phyloP scores from a whole-genome alignment of 2,329 filamentous ascomycete species.

The Beauveria rudraprayagi region DNA sequence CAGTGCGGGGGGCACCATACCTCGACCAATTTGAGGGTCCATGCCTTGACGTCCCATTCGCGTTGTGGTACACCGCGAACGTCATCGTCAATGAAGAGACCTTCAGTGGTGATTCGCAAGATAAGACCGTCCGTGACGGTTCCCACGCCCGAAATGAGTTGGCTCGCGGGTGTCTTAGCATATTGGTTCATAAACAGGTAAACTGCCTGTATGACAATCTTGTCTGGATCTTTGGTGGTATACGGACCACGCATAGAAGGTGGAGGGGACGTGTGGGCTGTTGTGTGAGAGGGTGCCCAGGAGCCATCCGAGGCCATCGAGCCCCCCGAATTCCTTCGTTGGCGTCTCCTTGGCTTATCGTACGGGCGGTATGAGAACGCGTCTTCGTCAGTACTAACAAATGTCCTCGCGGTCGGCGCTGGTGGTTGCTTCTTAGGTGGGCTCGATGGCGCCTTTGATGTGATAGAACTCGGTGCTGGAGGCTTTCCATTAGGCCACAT shows the following conservation, averaged over 20 bases:
- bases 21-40: constrained; percentile 91
- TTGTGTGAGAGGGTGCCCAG: constrained; percentile 78
- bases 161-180: constrained; percentile 79
- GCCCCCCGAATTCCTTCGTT: constrained; percentile 56
- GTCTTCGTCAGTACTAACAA: constrained; percentile 55
- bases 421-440: constrained; percentile 35
- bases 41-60: constrained; percentile 98
- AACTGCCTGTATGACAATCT: constrained; percentile 90
- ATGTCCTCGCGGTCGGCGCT: constrained; percentile 47
- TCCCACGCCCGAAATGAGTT: constrained; percentile 76
- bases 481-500: constrained; percentile 60
- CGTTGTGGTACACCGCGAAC: constrained; percentile 83
- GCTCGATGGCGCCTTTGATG: constrained; percentile 20
- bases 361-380: constrained; percentile 70
- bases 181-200: constrained; percentile 89
- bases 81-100: constrained; percentile 95
- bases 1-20: constrained; percentile 68
- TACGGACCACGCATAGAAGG: constrained; percentile 72
- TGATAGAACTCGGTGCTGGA: constrained; percentile 26
- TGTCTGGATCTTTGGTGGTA: constrained; percentile 82
- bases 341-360: constrained; percentile 54
- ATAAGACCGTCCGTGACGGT: constrained; percentile 88
- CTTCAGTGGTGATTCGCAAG: constrained; percentile 85
- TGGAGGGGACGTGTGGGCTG: constrained; percentile 74
- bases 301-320: constrained; percentile 76